These are phyloP conservation scores for Beauveria sp. DNA, from an alignment of 2,329 filamentous ascomycete species.

Conservation along the genomic window DNA sequence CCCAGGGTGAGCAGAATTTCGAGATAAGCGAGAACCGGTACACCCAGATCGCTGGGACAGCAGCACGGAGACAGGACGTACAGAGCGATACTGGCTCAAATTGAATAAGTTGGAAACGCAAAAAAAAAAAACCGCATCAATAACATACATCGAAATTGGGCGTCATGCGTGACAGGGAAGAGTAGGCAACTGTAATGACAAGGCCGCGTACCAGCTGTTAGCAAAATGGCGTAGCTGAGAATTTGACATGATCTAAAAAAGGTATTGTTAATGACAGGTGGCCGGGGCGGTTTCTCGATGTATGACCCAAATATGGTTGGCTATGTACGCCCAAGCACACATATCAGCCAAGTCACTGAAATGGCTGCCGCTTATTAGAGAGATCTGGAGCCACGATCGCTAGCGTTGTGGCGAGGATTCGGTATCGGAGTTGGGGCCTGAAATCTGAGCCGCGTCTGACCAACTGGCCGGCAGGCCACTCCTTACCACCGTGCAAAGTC, in stretches of 20 bases:
- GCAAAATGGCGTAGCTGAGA: neutral
- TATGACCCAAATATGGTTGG: neutral
- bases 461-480: neutral
- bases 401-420: constrained; percentile 3
- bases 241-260: neutral
- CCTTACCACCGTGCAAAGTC: neutral
- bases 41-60: constrained; percentile 25
- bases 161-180: neutral
- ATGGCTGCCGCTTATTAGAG: neutral
- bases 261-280: neutral
- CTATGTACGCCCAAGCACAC: neutral
- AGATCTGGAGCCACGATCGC: neutral
- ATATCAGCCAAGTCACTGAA: neutral
- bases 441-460: neutral
- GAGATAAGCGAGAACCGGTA: constrained; percentile 26
- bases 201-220: neutral
- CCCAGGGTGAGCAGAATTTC: neutral
- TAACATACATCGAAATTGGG: too few relatives aligned
- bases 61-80: neutral
- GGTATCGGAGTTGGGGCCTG: neutral
- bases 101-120: neutral
- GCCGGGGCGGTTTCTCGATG: neutral
- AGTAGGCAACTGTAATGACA: neutral
- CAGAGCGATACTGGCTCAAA: neutral
- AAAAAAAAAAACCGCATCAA: neutral